Evolutionary conservation across 371 early-diverging fungal species (phyloP).

Genomic region (Mucor plumbeus): DNA sequence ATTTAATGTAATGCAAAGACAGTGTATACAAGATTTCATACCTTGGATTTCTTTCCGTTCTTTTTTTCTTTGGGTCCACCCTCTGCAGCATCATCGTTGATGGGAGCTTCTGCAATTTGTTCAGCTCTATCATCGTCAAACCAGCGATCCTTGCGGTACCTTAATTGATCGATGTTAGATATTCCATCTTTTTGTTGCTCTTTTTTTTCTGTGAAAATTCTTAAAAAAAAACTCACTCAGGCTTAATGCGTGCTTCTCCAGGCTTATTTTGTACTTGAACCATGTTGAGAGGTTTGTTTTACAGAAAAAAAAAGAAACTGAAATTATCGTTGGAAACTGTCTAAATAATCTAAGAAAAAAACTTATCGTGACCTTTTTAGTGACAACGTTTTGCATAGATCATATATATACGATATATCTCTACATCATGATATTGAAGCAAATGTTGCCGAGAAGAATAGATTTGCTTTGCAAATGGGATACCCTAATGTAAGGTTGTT

Average conservation of each 20-base stretch:
- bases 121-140: conserved; percentile 36
- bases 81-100: conserved; percentile 36
- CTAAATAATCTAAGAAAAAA: not conserved
- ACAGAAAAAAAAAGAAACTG: not conserved
- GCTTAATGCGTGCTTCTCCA: conserved; percentile 34
- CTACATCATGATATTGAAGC: not conserved
- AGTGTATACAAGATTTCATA: not conserved
- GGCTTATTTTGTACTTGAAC: conserved; percentile 8
- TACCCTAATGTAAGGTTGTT: no score
- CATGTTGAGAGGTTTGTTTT: not conserved
- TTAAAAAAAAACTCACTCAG: conserved; percentile 18
- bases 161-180: conserved; percentile 11
- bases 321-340: not conserved
- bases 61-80: conserved; percentile 24
- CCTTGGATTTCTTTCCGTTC: conserved; percentile 27
- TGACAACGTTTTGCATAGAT: not conserved
- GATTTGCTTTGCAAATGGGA: no score
- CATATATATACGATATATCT: no score
- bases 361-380: conserved; percentile 3
- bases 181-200: not conserved
- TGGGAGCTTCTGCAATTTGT: conserved; percentile 9
- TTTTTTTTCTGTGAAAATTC: not conserved
- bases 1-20: no score
- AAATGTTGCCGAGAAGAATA: no score
- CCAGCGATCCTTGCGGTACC: conserved; percentile 51